Conservation (phyloP, 768 basidiomycete species). For the Termitomyces sp. region DNA sequence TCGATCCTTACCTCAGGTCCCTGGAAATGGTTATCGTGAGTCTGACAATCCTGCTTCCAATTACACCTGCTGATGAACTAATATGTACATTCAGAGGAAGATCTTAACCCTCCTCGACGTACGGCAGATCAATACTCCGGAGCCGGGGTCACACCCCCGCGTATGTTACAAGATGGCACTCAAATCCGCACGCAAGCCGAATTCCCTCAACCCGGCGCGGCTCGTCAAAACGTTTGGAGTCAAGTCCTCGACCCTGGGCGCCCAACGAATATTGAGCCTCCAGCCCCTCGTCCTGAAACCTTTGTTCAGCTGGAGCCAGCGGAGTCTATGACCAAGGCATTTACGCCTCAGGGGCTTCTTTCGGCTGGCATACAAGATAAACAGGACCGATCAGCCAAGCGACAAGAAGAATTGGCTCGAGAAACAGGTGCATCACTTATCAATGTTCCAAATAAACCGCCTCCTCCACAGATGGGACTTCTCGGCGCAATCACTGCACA, state of each 20-base stretch:
- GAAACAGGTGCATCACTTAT: slow-evolving; percentile 90
- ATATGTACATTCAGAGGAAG: slow-evolving; percentile 28
- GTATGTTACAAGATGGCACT: slow-evolving; percentile 53
- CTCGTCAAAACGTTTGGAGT: slow-evolving; percentile 81
- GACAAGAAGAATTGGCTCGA: slow-evolving; percentile 90
- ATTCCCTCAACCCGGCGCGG: slow-evolving; percentile 45
- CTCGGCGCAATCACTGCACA: slow-evolving; percentile 95
- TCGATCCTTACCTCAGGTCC: slow-evolving; percentile 65
- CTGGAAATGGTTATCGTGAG: slow-evolving; percentile 44
- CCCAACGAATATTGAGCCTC: slow-evolving; percentile 35
- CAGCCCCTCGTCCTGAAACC: slow-evolving; percentile 43
- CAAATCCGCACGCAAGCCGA: slow-evolving; percentile 55
- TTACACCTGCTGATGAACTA: slow-evolving; percentile 9
- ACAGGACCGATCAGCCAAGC: slow-evolving; percentile 92
- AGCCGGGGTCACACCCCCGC: slow-evolving; percentile 28
- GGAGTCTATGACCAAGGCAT: slow-evolving; percentile 86
- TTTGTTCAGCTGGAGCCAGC: slow-evolving; percentile 73
- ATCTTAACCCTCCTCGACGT: slow-evolving; percentile 44
- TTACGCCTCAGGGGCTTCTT: slow-evolving; percentile 90
- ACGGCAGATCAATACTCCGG: slow-evolving; percentile 46
- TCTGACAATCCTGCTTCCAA: slow-evolving; percentile 16
- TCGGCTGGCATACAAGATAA: slow-evolving; percentile 95
- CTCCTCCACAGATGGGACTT: slow-evolving; percentile 91
- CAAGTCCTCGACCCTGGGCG: slow-evolving; percentile 76
- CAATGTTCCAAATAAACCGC: slow-evolving; percentile 94